These are phyloP conservation scores for Pythium insidiosum DNA, from an alignment of 352 stramenopile species.

Conservation along the genomic window DNA sequence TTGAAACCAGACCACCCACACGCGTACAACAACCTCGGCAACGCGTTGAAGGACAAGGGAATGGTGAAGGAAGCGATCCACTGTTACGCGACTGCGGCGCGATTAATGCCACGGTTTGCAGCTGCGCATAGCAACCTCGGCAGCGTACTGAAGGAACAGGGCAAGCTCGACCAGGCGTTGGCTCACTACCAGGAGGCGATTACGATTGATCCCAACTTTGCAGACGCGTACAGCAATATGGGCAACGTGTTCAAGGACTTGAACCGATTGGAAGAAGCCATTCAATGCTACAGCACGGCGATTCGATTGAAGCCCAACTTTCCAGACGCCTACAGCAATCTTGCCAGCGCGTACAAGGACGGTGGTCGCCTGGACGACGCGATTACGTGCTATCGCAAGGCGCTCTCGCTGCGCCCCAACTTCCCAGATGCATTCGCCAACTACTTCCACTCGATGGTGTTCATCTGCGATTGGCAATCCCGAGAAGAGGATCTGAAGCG, in stretches of 20 bases:
- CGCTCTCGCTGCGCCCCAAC: slow-evolving; percentile 81
- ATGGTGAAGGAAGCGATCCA: slow-evolving; percentile 91
- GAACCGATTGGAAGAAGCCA: slow-evolving; percentile 80
- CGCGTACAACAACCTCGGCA: slow-evolving; percentile 93
- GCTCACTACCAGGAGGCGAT: slow-evolving; percentile 94
- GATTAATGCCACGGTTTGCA: slow-evolving; percentile 88
- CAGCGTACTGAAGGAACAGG: slow-evolving; percentile 92
- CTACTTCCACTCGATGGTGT: slow-evolving; percentile 89
- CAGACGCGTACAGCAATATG: slow-evolving; percentile 92
- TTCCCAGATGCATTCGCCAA: slow-evolving; percentile 91
- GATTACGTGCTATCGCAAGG: slow-evolving; percentile 91
- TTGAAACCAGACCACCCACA: slow-evolving; percentile 90
- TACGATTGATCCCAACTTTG: slow-evolving; percentile 88
- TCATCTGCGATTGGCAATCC: slow-evolving; percentile 90
- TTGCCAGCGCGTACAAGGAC: slow-evolving; percentile 91
- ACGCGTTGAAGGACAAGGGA: slow-evolving; percentile 88
- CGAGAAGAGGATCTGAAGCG: slow-evolving; percentile 71
- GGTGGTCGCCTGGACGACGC: slow-evolving; percentile 84
- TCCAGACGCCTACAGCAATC: slow-evolving; percentile 88
- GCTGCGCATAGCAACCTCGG: slow-evolving; percentile 92
- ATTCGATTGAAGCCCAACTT: slow-evolving; percentile 88
- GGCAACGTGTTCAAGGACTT: slow-evolving; percentile 93
- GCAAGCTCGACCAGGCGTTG: slow-evolving; percentile 89
- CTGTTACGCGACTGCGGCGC: slow-evolving; percentile 89
- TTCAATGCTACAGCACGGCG: slow-evolving; percentile 85